These are phyloP conservation scores for Suzukiozyma palmioleophila DNA, from an alignment of 1,139 yeast genomes.

Conservation along the genomic window DNA sequence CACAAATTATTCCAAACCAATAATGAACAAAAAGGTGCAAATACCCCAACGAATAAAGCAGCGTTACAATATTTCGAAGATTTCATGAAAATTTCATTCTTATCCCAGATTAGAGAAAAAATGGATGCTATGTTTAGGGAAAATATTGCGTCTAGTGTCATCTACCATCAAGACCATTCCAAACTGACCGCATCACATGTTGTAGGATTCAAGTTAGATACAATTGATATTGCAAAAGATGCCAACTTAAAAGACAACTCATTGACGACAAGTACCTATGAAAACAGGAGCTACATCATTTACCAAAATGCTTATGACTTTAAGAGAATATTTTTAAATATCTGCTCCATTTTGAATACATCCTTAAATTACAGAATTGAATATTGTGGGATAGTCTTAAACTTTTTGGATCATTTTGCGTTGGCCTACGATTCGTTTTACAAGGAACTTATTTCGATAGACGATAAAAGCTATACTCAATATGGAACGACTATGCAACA, in stretches of 20 bases:
- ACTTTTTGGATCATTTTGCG: slow-evolving; percentile 28
- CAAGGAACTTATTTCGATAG: slow-evolving; percentile 22
- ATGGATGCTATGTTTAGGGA: slow-evolving; percentile 35
- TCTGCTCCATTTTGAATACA: slow-evolving; percentile 58
- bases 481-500: not conserved
- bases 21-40: slow-evolving; percentile 7
- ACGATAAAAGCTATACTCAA: slow-evolving; percentile 12
- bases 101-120: slow-evolving; percentile 60
- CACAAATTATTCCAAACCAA: slow-evolving; percentile 23
- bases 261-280: slow-evolving; percentile 2
- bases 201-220: slow-evolving; percentile 18
- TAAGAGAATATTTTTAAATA: slow-evolving; percentile 44
- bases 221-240: slow-evolving; percentile 16
- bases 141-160: slow-evolving; percentile 21
- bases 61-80: slow-evolving; percentile 52
- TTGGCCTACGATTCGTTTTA: slow-evolving; percentile 27
- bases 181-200: slow-evolving; percentile 3
- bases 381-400: slow-evolving; percentile 44
- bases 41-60: slow-evolving; percentile 15
- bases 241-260: slow-evolving; percentile 6
- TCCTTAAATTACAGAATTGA: slow-evolving; percentile 53
- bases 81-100: slow-evolving; percentile 61
- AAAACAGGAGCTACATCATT: slow-evolving; percentile 8
- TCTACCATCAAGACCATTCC: slow-evolving; percentile 6
- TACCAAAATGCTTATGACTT: slow-evolving; percentile 55